These are phyloP conservation scores for Lavandula angustifolia DNA, from an alignment of 257 asterid genomes.

Conservation along the genomic window DNA sequence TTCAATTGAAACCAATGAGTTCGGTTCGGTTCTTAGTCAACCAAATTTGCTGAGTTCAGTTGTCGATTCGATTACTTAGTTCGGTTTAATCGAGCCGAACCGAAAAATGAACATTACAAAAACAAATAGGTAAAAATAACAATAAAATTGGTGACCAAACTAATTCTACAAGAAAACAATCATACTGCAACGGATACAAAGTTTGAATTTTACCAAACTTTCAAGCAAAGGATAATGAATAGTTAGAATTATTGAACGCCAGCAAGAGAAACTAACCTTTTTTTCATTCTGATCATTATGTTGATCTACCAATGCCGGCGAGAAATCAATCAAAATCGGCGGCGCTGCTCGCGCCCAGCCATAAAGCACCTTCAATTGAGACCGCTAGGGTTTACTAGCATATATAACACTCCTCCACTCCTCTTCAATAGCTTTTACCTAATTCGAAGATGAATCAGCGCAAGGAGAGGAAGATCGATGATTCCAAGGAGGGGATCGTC, in stretches of 20 bases:
- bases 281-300: slow-evolving; percentile 35
- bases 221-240: slow-evolving; percentile 36
- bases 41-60: too few species aligned
- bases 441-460: slow-evolving; percentile 29
- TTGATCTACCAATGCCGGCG: slow-evolving; percentile 48
- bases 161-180: too few species aligned
- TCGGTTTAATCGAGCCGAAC: too few species aligned
- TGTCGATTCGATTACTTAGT: too few species aligned
- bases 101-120: too few species aligned
- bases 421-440: background rate
- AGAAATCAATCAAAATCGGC: slow-evolving; percentile 42
- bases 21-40: too few species aligned
- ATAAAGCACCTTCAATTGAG: slow-evolving; percentile 27
- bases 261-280: slow-evolving; percentile 48
- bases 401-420: too few species aligned
- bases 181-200: too few species aligned
- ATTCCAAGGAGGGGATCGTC: slow-evolving; percentile 38
- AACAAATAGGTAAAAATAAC: too few species aligned
- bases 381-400: background rate
- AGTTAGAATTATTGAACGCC: slow-evolving; percentile 32
- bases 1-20: too few species aligned
- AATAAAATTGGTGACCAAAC: too few species aligned
- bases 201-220: too few species aligned
- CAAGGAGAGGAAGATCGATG: slow-evolving; percentile 13
- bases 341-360: slow-evolving; percentile 32